Evolutionary conservation across 192 early-diverging fungal species (phyloP).

Genomic region (Dispira simplex): DNA sequence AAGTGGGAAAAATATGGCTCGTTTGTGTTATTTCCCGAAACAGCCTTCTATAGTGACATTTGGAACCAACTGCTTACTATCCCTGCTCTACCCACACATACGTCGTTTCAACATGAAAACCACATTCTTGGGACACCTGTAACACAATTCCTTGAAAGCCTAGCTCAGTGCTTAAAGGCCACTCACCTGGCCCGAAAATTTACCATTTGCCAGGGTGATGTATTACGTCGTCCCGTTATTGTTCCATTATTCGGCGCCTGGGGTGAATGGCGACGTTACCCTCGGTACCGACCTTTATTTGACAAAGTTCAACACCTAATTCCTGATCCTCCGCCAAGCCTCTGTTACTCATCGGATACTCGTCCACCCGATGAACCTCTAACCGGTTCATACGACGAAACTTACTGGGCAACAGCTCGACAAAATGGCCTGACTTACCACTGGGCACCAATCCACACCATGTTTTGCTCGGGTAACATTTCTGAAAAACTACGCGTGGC

Average conservation of each 20-base stretch:
- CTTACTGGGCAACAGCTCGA: constrained; percentile 19
- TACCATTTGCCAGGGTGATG: constrained; percentile 21
- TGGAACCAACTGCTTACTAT: constrained; percentile 7
- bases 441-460: constrained; percentile 26
- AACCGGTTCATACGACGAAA: not conserved
- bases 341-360: not conserved
- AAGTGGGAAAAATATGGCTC: constrained; percentile 27
- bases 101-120: too few species aligned
- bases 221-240: constrained; percentile 22
- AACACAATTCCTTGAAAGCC: constrained; percentile 12
- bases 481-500: constrained; percentile 25
- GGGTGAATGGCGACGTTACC: constrained; percentile 14
- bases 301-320: constrained; percentile 4
- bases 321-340: not conserved
- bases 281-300: constrained; percentile 13
- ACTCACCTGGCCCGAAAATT: constrained; percentile 21
- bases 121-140: too few species aligned
- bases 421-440: constrained; percentile 22
- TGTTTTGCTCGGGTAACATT: constrained; percentile 27
- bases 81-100: too few species aligned
- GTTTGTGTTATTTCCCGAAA: constrained; percentile 20
- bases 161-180: constrained; percentile 15
- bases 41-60: constrained; percentile 17
- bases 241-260: constrained; percentile 20
- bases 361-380: not conserved